Conservation (phyloP, 805 yeast genomes). For the Candida sphagnicola region DNA sequence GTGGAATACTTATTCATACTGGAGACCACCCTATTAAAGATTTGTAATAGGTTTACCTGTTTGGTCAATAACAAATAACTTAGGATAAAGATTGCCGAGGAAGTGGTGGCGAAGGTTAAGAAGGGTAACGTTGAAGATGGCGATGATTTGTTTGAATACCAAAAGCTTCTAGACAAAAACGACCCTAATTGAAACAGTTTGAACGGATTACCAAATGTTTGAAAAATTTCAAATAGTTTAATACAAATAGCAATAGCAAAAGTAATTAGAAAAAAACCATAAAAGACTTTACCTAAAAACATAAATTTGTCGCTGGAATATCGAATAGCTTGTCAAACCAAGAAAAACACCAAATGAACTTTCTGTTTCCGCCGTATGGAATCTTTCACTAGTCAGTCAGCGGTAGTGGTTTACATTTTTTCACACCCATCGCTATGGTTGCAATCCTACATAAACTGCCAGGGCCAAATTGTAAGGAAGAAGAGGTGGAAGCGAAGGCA, state of each 20-base stretch:
- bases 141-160: constrained; percentile 1
- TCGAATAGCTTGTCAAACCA: neutral
- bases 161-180: constrained; percentile 4
- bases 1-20: constrained; percentile 10
- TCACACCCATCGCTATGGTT: neutral
- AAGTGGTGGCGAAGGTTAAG: constrained; percentile 10
- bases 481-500: too few relatives aligned
- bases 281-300: neutral
- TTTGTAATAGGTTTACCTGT: constrained; percentile 7
- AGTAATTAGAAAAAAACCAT: neutral
- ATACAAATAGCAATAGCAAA: neutral
- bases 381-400: too few relatives aligned
- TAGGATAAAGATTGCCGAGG: constrained; percentile 8
- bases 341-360: too few relatives aligned
- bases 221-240: neutral
- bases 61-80: constrained; percentile 3
- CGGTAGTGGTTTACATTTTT: neutral
- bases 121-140: neutral
- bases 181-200: constrained; percentile 1
- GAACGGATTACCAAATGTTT: neutral
- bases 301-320: neutral
- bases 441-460: neutral
- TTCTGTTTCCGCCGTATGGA: too few relatives aligned
- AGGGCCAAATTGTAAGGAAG: too few relatives aligned
- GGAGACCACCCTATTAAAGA: constrained; percentile 7